Base-by-base conservation (phyloP, 139 green algal species). In the Zygnema cylindricum region DNA sequence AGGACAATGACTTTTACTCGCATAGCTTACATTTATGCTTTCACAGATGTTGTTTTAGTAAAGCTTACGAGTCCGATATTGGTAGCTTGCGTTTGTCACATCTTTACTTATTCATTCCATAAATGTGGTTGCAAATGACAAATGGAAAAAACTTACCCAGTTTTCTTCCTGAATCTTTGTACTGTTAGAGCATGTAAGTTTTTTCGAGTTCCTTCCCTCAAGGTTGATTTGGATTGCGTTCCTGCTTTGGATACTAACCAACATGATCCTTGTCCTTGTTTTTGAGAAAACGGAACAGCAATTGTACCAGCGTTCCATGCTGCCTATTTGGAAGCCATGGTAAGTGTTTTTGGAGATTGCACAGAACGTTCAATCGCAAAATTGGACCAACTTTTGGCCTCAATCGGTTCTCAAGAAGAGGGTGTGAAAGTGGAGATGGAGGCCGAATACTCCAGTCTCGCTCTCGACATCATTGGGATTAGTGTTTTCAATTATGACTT, bases 401-500 rank as follows among this genome's bases (percentile, higher is more conserved):
- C 11, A 32, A 39, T 57, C 3, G 63, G 63, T 3, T n/a, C n/a
- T n/a, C n/a, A n/a, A n/a, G n/a, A n/a, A n/a, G 16, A 73, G 3
- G 35, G 71, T 25, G 33, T 81, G 21, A n/a, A 54, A n/a, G 16
- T 90, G 35, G 95, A 99, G 95, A 99, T 99, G 97, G 98, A 99
- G 94, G 84, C 92, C 38, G 95, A 98, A 87, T 99, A 98, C 87
- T 94, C 98, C 43, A 97, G 90, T 82, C 90, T 99, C 63, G 96
- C 96, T 0, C 92, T 99, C 87, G 98, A 99, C 89, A 99, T 99
- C 93, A 99, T 99, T 83, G 98, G 98, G 0, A 93, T 99, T 76
- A 96, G 95, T 0, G 96, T 99, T 54, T 99, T 99, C 94, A 99
- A 99, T 94, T 99, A 98, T 89, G 95, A 99, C 86, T 99, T 99